Conservation (phyloP, 2,329 filamentous ascomycete species). For the Sporothrix globosa region DNA sequence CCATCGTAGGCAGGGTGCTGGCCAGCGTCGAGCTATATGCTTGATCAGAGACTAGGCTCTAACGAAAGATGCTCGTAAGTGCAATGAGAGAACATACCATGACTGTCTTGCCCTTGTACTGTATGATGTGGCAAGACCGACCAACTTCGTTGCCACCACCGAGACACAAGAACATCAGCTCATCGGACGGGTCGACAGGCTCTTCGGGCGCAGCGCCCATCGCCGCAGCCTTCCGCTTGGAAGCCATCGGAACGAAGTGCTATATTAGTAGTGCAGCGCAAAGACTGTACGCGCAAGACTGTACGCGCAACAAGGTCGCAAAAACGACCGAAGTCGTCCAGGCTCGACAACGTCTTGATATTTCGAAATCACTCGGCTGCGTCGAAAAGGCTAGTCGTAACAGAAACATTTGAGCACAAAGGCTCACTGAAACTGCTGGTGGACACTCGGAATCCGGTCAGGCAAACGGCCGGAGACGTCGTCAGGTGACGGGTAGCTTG, state of each 20-base stretch:
- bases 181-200: slow-evolving; percentile 88
- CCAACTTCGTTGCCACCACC: slow-evolving; percentile 97
- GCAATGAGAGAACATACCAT: slow-evolving; percentile 68
- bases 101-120: slow-evolving; percentile 99
- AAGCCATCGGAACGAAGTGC: slow-evolving; percentile 66
- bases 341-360: not conserved
- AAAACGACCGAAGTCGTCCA: not conserved
- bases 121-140: slow-evolving; percentile 93
- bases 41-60: not conserved
- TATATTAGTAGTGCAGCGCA: not conserved
- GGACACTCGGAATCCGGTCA: slow-evolving; percentile 1
- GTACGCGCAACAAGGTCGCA: not conserved
- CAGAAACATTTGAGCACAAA: not conserved
- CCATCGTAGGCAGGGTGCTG: slow-evolving; percentile 97
- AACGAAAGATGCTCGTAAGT: not conserved
- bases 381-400: not conserved
- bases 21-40: slow-evolving; percentile 82
- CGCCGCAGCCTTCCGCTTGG: slow-evolving; percentile 83
- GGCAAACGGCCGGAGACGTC: not conserved
- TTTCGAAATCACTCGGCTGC: not conserved
- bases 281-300: too few species aligned
- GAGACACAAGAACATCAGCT: slow-evolving; percentile 90
- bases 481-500: not conserved
- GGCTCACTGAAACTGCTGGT: not conserved
- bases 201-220: slow-evolving; percentile 76